A percentile compares a stretch with the other conserved stretches of the same genome.
phyloP scores from a whole-genome alignment of 1,284 basidiomycete genomes.

The Puccinia horiana region DNA sequence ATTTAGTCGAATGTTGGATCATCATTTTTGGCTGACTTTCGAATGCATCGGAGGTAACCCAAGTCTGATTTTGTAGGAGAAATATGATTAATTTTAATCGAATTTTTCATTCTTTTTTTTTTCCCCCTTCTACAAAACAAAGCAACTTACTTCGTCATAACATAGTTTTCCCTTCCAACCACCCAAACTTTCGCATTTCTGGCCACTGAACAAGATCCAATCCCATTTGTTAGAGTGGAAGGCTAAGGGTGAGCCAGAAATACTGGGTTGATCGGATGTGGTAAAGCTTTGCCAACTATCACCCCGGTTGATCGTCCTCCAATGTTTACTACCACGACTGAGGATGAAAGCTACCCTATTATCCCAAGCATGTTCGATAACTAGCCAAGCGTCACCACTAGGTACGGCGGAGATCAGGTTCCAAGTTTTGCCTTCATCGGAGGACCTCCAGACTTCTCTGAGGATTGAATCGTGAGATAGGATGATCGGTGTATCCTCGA shows the following conservation, averaged over 20 bases:
- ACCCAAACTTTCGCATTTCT: conserved; percentile 67
- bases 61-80: conserved; percentile 64
- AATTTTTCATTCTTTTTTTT: too few relatives aligned
- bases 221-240: conserved; percentile 69
- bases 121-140: too few relatives aligned
- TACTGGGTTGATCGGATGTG: conserved; percentile 67
- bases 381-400: conserved; percentile 67
- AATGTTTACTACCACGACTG: conserved; percentile 71
- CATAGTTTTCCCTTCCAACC: conserved; percentile 68
- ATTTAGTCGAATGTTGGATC: conserved; percentile 70
- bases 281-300: conserved; percentile 79
- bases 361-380: conserved; percentile 85
- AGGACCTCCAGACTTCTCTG: conserved; percentile 74
- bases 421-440: conserved; percentile 90
- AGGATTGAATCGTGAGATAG: conserved; percentile 77
- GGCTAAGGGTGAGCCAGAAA: conserved; percentile 68
- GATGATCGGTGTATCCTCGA: conserved; percentile 65
- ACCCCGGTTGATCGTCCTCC: conserved; percentile 80
- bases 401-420: conserved; percentile 67
- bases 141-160: conserved; percentile 69
- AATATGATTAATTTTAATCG: neutral
- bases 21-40: conserved; percentile 66
- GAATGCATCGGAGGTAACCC: conserved; percentile 81
- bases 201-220: conserved; percentile 80
- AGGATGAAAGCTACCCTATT: conserved; percentile 78